Evolutionary conservation across 2,329 filamentous ascomycete genomes (phyloP), one percentile per base, ranked within the genome.

Genomic region (Mycocentrospora acerina): DNA sequence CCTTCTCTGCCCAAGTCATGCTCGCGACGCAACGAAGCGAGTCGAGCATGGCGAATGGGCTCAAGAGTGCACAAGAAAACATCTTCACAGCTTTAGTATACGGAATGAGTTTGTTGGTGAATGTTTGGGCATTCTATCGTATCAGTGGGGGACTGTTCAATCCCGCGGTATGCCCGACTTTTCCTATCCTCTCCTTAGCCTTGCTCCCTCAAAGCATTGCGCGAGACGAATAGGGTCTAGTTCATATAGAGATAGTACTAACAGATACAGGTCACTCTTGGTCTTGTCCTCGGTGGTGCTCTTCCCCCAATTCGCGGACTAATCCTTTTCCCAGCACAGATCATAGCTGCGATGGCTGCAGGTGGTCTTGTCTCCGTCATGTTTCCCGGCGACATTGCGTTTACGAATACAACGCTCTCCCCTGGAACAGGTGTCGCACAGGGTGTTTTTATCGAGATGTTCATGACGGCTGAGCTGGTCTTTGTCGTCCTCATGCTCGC

Each of bases 121-220:
- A 60, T 38, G 59, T 52, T 0, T 66, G 60, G 62, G 51, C 57
- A 0, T 64, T 66, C 24, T 64, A 55, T 26, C 41, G 59, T 4
- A 63, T 62, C n/a, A 55, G 48, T 25, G 56, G 59, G 1, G 44
- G 45, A 2, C 26, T 56, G 24, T 46, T 55, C 22, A 52, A 48
- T 31, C 40, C 45, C 25, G 40, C 48, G 4, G 49, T 68, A 43
- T 37, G 38, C 38, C 8, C 17, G 2, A 36, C 28, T 2, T 17
- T 31, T 14, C 24, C 28, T 6, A 37, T 36, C 25, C 17, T 14
- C 28, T 30, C 5, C 6, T n/a, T 9, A 22, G 13, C 7, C 10
- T 13, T 15, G 7, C 10, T n/a, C 9, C 5, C 14, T 22, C 9
- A 6, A 6, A 22, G 9, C 9, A 9, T 6, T 22, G 19, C 5